Base-by-base conservation (phyloP, 768 basidiomycete species). In the Suillus luteus region DNA sequence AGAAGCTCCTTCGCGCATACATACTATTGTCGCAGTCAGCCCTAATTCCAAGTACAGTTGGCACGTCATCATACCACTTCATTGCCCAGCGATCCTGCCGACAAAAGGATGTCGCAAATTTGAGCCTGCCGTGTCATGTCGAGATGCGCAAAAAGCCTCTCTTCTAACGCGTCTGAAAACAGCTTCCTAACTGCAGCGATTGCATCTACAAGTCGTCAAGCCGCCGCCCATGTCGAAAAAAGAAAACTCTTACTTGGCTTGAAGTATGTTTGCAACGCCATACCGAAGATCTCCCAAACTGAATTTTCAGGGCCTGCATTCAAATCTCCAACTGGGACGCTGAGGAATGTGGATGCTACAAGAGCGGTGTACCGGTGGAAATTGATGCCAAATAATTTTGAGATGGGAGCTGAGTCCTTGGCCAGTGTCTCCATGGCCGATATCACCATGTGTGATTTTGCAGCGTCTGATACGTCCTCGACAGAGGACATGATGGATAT, bases 111-210 rank as follows among this genome's bases (percentile, higher is more conserved):
- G 15, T 81, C 75, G 65, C 86, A 86, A 2, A 92, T 68, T 60
- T 84, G 81, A 2, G 84, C 72, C 69, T 87, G 84, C 43, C 81
- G 85, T 31, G 86, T 83, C 17, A 80, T 68, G 14, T 73, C 77
- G 44, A 96, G 76, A 43, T 72, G 75, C 3, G 69, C 70, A 69
- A 91, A 91, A 2, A 94, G 73, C 3, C 85, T 87, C 27, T 77
- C 73, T 68, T 85, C 80, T 22, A 93, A 72, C 3, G 79, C 76
- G 27, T 76, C 75, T 3, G 79, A 71, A 14, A 90, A 72, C 1
- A 80, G 74, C 17, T 69, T 67, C 49, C 83, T 82, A 3, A 80
- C 73, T 5, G 76, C 38, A 14, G 75, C 44, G n/a, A 77, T 68
- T 1, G 77, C 71, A 19, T 78, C 87, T 89, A 65, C 49, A 31